These are phyloP conservation scores for Xylaria curta DNA, from an alignment of 495 filamentous ascomycete genomes.

Conservation along the genomic window DNA sequence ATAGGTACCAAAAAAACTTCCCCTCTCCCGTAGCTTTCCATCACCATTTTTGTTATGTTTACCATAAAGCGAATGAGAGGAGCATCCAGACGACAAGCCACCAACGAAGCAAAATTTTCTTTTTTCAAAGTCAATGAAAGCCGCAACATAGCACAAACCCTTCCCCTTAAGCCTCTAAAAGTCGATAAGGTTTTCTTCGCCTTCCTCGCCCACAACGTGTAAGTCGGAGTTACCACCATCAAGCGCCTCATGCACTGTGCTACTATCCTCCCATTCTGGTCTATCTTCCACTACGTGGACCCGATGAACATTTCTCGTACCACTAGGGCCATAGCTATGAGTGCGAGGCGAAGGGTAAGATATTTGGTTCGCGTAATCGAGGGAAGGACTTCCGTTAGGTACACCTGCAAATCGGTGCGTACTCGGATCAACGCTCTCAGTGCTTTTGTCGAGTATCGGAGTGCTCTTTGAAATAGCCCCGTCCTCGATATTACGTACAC, in stretches of 20 bases:
- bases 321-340: not conserved
- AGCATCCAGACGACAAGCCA: not conserved
- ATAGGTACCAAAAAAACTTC: not conserved
- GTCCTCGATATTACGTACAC: conserved; percentile 30
- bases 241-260: not conserved
- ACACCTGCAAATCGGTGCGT: not conserved
- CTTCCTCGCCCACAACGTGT: not conserved
- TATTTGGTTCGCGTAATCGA: not conserved
- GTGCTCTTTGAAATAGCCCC: not conserved
- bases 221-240: not conserved
- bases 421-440: not conserved
- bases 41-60: not conserved
- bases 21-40: not conserved
- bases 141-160: not conserved
- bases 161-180: not conserved
- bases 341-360: not conserved
- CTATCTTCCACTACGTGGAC: not conserved
- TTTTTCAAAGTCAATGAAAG: not conserved
- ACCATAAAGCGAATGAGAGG: not conserved
- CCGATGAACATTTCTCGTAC: not conserved
- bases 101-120: not conserved
- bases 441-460: conserved; percentile 10
- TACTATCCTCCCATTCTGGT: conserved; percentile 20
- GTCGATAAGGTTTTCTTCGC: conserved; percentile 19
- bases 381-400: not conserved